Conservation (phyloP, 1,284 basidiomycete species). For the Malassezia vespertilionis region DNA sequence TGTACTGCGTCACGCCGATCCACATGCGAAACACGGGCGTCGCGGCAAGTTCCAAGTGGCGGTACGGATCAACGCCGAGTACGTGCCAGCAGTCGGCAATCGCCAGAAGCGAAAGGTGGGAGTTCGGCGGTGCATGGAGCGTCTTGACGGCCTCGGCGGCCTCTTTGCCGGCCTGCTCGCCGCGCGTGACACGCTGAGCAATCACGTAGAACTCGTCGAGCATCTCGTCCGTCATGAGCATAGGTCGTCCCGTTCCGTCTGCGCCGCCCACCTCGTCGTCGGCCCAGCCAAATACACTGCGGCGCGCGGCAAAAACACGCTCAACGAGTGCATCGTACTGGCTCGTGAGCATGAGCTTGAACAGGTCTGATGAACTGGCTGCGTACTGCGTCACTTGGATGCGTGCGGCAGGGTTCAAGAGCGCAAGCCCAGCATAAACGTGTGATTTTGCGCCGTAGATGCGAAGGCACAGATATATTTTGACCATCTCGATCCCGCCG, state of each 20-base stretch:
- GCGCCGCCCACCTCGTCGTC: constrained; percentile 28
- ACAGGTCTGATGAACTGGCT: constrained; percentile 71
- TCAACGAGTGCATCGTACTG: constrained; percentile 54
- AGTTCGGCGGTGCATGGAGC: constrained; percentile 56
- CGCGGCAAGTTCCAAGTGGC: constrained; percentile 82
- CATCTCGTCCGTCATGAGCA: constrained; percentile 73
- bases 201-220: constrained; percentile 81
- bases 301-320: constrained; percentile 65
- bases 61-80: constrained; percentile 76
- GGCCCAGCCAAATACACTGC: constrained; percentile 63
- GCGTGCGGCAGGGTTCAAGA: constrained; percentile 85
- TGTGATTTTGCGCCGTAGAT: constrained; percentile 98
- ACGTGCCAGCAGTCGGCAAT: constrained; percentile 98
- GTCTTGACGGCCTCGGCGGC: constrained; percentile 2
- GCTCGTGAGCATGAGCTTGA: constrained; percentile 87
- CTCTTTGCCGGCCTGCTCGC: background rate
- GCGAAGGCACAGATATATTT: constrained; percentile 80
- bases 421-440: constrained; percentile 93
- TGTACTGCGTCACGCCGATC: constrained; percentile 92
- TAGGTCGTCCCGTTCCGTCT: constrained; percentile 52
- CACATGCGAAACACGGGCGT: constrained; percentile 93
- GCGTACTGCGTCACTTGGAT: constrained; percentile 79
- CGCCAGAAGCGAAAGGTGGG: constrained; percentile 85
- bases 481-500: constrained; percentile 95
- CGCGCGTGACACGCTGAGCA: constrained; percentile 38